A percentile compares a stretch with the other conserved stretches of the same genome.
Evolutionary conservation across 1,284 basidiomycete species (phyloP).

Genomic region (Lentinus polychrous): DNA sequence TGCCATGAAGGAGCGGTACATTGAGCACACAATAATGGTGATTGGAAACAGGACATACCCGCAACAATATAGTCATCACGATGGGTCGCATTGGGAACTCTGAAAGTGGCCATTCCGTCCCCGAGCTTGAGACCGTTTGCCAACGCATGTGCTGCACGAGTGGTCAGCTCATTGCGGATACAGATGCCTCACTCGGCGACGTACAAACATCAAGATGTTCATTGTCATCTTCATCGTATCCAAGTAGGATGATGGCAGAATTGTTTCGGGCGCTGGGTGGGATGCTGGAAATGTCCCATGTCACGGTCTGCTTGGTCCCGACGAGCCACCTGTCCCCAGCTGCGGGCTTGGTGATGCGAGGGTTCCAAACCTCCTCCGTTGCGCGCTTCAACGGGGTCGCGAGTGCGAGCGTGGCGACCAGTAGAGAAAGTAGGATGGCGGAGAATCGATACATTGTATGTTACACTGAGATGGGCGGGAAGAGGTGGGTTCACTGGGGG

Average conservation of each 20-base stretch:
- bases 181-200: conserved; percentile 13
- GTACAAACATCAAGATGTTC: conserved; percentile 37
- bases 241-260: conserved; percentile 32
- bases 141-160: conserved; percentile 30
- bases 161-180: not conserved
- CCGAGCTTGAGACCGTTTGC: conserved; percentile 28
- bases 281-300: conserved; percentile 33
- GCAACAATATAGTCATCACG: conserved; percentile 32
- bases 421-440: conserved; percentile 17
- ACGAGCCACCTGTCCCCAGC: conserved; percentile 29
- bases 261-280: conserved; percentile 23
- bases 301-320: conserved; percentile 31
- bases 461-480: not conserved
- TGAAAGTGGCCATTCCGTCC: conserved; percentile 24
- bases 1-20: conserved; percentile 1
- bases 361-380: conserved; percentile 36
- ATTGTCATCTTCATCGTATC: conserved; percentile 21
- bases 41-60: conserved; percentile 23
- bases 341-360: conserved; percentile 32
- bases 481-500: too few relatives aligned
- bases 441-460: not conserved
- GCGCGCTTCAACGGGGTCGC: conserved; percentile 22
- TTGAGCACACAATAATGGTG: not conserved
- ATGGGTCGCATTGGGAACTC: conserved; percentile 25
- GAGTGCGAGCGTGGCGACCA: conserved; percentile 19